phyloP scores from a whole-genome alignment of 2,329 filamentous ascomycete genomes.

The Atkinsonella texensis region DNA sequence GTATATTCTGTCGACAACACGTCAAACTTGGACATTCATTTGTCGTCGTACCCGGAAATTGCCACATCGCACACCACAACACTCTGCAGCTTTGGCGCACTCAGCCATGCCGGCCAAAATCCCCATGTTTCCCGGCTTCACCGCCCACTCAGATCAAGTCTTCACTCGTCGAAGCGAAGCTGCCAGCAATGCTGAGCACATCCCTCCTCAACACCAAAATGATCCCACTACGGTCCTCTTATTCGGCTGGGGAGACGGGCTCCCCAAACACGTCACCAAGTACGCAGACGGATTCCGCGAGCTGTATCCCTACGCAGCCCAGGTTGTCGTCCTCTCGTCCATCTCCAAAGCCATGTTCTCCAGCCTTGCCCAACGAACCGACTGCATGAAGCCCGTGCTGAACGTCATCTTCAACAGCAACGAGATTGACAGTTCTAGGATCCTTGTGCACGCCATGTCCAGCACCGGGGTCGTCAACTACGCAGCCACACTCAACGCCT shows the following conservation, averaged over 20 bases:
- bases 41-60: background rate
- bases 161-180: constrained; percentile 28
- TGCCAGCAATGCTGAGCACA: constrained; percentile 9
- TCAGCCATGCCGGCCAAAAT: constrained; percentile 5
- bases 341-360: constrained; percentile 35
- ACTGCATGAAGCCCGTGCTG: constrained; percentile 33
- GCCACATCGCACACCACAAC: no score
- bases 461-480: constrained; percentile 46
- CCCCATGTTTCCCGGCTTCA: constrained; percentile 30
- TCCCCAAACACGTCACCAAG: constrained; percentile 41
- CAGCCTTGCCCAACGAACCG: constrained; percentile 28
- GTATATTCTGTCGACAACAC: no score
- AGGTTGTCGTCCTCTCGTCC: constrained; percentile 38
- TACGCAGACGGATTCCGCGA: constrained; percentile 39
- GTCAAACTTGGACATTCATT: no score
- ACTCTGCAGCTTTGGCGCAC: background rate
- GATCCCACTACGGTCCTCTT: constrained; percentile 37
- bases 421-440: constrained; percentile 13
- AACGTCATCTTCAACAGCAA: constrained; percentile 22
- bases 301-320: constrained; percentile 37
- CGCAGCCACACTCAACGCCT: constrained; percentile 36
- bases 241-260: constrained; percentile 46
- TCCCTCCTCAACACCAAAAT: background rate
- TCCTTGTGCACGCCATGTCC: constrained; percentile 44
- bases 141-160: constrained; percentile 33